Conservation (phyloP, 495 filamentous ascomycete species). For the Lasiosphaeria hispida region DNA sequence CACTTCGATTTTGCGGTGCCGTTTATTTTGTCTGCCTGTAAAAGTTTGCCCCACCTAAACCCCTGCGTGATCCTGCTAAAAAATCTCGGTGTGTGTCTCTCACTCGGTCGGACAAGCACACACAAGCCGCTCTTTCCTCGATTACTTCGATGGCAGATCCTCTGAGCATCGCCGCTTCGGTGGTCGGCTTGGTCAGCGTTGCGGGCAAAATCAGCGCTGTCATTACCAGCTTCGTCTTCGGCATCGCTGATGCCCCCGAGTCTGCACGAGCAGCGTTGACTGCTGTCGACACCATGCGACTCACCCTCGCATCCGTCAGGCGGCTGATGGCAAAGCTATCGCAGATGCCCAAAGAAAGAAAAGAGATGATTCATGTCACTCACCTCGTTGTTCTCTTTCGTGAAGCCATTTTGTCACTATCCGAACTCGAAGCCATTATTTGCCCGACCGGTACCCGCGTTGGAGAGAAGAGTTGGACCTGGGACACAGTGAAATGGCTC, state of each 20-base stretch:
- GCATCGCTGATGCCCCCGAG: constrained; percentile 1
- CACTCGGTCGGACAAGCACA: background rate
- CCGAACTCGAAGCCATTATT: background rate
- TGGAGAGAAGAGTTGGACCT: background rate
- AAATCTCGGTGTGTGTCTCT: background rate
- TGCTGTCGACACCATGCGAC: background rate
- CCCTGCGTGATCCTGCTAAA: background rate
- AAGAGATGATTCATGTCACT: background rate
- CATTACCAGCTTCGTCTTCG: background rate
- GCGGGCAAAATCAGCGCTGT: constrained; percentile 5
- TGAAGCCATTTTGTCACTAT: background rate
- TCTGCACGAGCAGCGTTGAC: background rate
- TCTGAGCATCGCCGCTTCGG: constrained; percentile 8
- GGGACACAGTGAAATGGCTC: background rate
- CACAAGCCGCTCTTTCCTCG: background rate
- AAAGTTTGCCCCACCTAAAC: background rate
- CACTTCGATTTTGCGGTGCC: too few species aligned
- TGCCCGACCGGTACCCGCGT: background rate
- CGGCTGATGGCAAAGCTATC: background rate
- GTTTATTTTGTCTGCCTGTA: too few species aligned
- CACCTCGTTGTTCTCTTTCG: background rate
- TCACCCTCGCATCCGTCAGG: background rate
- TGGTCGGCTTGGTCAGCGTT: constrained; percentile 1
- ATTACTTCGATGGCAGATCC: constrained; percentile 8
- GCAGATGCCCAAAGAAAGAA: background rate